These are phyloP conservation scores for Vickermania ingenoplastis DNA, from an alignment of 208 protist species.

Conservation along the genomic window DNA sequence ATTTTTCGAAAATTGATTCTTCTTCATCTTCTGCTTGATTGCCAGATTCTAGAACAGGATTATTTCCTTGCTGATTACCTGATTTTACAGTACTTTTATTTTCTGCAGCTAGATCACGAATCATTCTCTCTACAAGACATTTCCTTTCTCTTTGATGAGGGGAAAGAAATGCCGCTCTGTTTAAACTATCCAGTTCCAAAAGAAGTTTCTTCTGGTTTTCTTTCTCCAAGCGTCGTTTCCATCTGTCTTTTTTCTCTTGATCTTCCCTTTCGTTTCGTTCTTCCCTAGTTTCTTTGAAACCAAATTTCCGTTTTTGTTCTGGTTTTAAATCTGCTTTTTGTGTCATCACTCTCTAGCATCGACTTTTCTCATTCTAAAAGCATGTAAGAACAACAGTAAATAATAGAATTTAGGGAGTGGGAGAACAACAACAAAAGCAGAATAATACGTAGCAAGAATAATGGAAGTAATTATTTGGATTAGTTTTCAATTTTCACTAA, in stretches of 20 bases:
- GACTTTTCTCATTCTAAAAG: too few species aligned
- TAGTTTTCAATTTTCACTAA: too few species aligned
- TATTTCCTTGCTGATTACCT: not conserved
- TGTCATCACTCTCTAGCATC: too few species aligned
- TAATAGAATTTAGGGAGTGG: too few species aligned
- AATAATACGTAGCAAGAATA: too few species aligned
- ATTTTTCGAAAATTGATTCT: not conserved
- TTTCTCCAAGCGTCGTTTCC: conserved; percentile 39
- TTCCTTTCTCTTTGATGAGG: conserved; percentile 67
- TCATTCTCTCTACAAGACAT: conserved; percentile 40
- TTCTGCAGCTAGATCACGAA: conserved; percentile 17
- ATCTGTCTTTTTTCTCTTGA: conserved; percentile 37
- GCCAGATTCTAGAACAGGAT: conserved; percentile 5
- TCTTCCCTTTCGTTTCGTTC: conserved; percentile 30
- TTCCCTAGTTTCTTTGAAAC: conserved; percentile 40
- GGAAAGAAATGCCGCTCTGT: conserved; percentile 41
- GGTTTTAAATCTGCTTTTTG: too few species aligned
- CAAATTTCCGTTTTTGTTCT: conserved; percentile 23
- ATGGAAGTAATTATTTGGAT: too few species aligned
- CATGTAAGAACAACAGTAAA: too few species aligned
- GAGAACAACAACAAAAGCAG: too few species aligned
- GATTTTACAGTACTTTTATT: not conserved
- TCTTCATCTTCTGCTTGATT: conserved; percentile 7
- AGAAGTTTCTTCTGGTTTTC: conserved; percentile 37
- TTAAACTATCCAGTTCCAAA: conserved; percentile 37